A percentile compares a stretch with the other conserved stretches of the same genome.
Conservation (phyloP, 345 rosid species). For the Rhizophora mangle region DNA sequence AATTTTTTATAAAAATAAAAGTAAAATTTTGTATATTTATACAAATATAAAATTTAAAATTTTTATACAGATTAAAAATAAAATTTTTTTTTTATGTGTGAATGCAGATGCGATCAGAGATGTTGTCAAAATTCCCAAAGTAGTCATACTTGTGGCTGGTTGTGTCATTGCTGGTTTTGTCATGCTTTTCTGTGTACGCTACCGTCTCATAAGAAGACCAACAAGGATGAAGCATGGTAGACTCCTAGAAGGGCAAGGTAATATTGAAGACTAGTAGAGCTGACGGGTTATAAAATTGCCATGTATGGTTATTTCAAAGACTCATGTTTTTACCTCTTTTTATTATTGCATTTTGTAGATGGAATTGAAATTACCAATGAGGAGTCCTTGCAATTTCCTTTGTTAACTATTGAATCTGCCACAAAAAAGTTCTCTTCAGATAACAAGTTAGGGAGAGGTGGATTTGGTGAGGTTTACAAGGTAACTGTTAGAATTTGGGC, state of each 20-base stretch:
- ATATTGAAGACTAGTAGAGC: not conserved
- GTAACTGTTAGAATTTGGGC: slow-evolving; percentile 16
- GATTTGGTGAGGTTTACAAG: slow-evolving; percentile 68
- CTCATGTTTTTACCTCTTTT: too few relatives aligned
- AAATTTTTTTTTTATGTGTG: too few relatives aligned
- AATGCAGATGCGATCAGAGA: too few relatives aligned
- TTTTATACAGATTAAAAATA: too few relatives aligned
- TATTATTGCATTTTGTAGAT: slow-evolving; percentile 21
- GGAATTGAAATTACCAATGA: slow-evolving; percentile 23
- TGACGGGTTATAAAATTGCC: too few relatives aligned
- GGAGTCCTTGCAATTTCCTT: slow-evolving; percentile 46
- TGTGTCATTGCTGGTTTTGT: slow-evolving; percentile 1
- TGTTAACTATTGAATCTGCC: slow-evolving; percentile 37
- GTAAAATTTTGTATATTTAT: too few relatives aligned
- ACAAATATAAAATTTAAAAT: too few relatives aligned
- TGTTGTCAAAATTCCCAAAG: not conserved
- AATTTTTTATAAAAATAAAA: too few relatives aligned
- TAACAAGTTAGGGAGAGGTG: slow-evolving; percentile 67
- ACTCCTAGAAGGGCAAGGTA: slow-evolving; percentile 15
- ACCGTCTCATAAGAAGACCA: slow-evolving; percentile 2
- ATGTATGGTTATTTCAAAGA: too few relatives aligned
- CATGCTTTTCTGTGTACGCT: slow-evolving; percentile 4
- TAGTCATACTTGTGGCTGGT: slow-evolving; percentile 1
- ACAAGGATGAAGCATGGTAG: slow-evolving; percentile 7
- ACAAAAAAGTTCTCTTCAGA: slow-evolving; percentile 45